A percentile compares a stretch with the other conserved stretches of the same genome.
phyloP scores from a whole-genome alignment of 2,329 filamentous ascomycete genomes.

The Dendryphion nanum region DNA sequence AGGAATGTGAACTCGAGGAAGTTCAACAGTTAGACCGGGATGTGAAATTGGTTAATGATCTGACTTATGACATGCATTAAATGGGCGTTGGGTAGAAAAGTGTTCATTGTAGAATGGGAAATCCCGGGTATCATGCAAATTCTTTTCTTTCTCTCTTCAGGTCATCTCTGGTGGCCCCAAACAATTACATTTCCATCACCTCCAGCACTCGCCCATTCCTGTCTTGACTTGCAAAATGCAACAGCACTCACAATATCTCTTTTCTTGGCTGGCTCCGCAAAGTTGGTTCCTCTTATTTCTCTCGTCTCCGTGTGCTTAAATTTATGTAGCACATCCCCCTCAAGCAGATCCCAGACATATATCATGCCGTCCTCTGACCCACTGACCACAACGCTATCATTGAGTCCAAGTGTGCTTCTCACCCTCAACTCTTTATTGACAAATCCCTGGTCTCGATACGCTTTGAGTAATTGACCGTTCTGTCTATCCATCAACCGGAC shows the following conservation, averaged over 20 bases:
- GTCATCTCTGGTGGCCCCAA: constrained; percentile 21
- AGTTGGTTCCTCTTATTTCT: constrained; percentile 32
- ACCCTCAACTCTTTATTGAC: constrained; percentile 72
- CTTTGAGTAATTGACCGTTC: constrained; percentile 70
- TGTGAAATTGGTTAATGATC: too few relatives aligned
- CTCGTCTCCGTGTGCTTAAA: constrained; percentile 48
- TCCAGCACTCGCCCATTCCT: constrained; percentile 50
- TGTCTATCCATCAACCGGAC: constrained; percentile 78
- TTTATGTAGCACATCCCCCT: constrained; percentile 64
- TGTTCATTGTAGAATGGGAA: neutral
- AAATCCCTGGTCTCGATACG: constrained; percentile 60
- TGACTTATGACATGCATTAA: constrained; percentile 1
- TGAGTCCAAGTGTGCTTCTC: constrained; percentile 70
- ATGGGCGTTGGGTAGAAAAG: constrained; percentile 1
- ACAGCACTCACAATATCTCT: constrained; percentile 50
- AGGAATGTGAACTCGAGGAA: constrained; percentile 80
- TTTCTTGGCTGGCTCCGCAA: constrained; percentile 22
- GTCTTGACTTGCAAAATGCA: constrained; percentile 46
- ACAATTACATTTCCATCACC: constrained; percentile 46
- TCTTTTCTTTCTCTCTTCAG: too few relatives aligned
- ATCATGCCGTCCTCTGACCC: constrained; percentile 77
- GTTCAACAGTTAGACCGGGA: too few relatives aligned
- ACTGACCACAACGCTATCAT: constrained; percentile 74
- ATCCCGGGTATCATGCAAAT: constrained; percentile 1
- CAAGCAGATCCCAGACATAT: constrained; percentile 82